phyloP scores from a whole-genome alignment of 768 basidiomycete genomes.

The Trametes punicea region DNA sequence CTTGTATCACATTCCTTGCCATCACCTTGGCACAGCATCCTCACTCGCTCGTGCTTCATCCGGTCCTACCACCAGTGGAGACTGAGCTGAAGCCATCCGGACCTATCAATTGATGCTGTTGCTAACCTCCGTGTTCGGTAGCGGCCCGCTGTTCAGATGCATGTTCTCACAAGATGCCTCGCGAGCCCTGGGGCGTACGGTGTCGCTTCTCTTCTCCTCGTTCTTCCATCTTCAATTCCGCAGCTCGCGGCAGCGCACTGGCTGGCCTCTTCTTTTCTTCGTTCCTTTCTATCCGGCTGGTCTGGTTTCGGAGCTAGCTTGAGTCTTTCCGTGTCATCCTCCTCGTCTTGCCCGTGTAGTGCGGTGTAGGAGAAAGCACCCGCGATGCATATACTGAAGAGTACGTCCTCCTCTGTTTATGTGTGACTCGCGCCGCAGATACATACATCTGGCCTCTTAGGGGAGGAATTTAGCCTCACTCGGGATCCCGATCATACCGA shows the following conservation, averaged over 20 bases:
- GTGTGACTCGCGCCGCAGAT: too few relatives aligned
- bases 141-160: neutral
- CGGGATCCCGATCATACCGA: constrained; percentile 12
- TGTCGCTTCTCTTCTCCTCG: neutral
- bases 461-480: too few relatives aligned
- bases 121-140: neutral
- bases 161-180: neutral
- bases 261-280: neutral
- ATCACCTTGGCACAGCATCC: neutral
- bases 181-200: neutral
- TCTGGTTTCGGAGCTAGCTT: constrained; percentile 20
- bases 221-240: constrained; percentile 1
- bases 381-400: neutral
- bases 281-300: constrained; percentile 10
- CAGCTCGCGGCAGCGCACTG: constrained; percentile 14
- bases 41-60: neutral
- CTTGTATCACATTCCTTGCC: neutral
- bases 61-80: neutral
- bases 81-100: neutral
- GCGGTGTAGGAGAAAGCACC: neutral
- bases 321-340: neutral
- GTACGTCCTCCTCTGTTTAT: neutral
- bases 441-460: too few relatives aligned
- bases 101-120: constrained; percentile 18
- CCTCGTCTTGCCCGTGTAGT: neutral